Percentiles rank a stretch among this genome's conserved stretches.
Conservation (phyloP, 2,329 filamentous ascomycete genomes). For the Colletotrichum melonis region DNA sequence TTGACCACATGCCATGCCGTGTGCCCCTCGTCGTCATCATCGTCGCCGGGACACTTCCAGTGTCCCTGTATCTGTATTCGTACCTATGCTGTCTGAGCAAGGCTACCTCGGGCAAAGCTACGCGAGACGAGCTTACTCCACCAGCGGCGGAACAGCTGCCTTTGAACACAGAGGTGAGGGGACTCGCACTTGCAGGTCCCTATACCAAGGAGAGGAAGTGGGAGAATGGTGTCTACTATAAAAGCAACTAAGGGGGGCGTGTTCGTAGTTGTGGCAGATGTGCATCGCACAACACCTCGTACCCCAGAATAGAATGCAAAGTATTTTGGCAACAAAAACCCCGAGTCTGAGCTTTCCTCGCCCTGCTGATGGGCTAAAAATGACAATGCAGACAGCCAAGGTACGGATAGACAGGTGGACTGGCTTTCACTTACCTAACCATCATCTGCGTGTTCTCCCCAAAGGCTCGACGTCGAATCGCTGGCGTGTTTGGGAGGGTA, state of each 20-base stretch:
- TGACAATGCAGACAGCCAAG: no score
- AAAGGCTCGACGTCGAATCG: slow-evolving; percentile 13
- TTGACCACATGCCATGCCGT: neutral
- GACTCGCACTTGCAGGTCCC: neutral
- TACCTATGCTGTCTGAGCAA: neutral
- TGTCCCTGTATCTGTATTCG: neutral
- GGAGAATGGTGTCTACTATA: neutral
- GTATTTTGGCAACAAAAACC: slow-evolving; percentile 4
- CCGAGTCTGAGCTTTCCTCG: neutral
- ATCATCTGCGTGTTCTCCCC: neutral
- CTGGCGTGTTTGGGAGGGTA: slow-evolving; percentile 27
- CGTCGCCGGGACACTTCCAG: neutral
- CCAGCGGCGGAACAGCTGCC: neutral
- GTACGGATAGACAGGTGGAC: neutral
- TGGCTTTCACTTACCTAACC: neutral
- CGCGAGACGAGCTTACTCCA: neutral
- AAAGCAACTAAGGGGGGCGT: slow-evolving; percentile 1
- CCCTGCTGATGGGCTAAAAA: neutral
- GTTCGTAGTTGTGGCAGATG: neutral
- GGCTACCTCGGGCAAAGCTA: neutral
- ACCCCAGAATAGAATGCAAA: slow-evolving; percentile 31
- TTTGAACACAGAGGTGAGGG: neutral
- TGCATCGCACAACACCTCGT: slow-evolving; percentile 11
- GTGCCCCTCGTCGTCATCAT: neutral
- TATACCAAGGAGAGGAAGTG: neutral